Base-by-base conservation (phyloP, 306 rosid species). In the Carpinus viminea region DNA sequence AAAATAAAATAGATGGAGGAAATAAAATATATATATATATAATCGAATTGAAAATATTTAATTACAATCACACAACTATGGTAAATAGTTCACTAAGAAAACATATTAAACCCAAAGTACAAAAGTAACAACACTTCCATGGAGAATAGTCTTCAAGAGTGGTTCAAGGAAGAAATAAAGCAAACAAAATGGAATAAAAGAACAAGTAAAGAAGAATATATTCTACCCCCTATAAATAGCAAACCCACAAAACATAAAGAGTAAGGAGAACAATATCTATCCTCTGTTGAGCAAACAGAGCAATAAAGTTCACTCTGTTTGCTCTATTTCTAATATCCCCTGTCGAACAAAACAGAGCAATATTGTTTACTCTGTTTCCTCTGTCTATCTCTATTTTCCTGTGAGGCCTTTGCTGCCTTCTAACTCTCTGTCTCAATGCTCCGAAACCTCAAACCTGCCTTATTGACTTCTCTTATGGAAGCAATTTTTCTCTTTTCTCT, bases 341-440 rank as follows among this genome's bases (percentile, higher is more conserved):
- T 45, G 47, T 64, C 41, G 15, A 61, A 31, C n/a, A 12, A 73
- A 56, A 64, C 6, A 78, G 72, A 74, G 18, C 17, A 3, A 28
- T 43, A 21, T 45, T 11, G 60, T 59, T 31, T 51, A 17, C 77
- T 51, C 36, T 51, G 43, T 62, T 65, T 7, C 57, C 28, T 17
- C 24, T 60, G 62, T 79, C 60, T 66, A 64, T 11, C 47, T 46
- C 7, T 28, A 4, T 64, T 75, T 68, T 26, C 80, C 51, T 53
- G 9, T 21, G 38, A 74, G 51, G 51, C 57, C 80, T 80, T 79
- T 43, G 26, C 66, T 62, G 20, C 3, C 24, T 45, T 41, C 50
- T 59, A 38, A 66, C n/a, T 11, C 80, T 73, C 66, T 68, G 56
- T 76, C 74, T 68, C 78, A 83, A 91, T 93, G 96, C 88, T 88